Base-by-base conservation (phyloP, 1,284 basidiomycete genomes). In the Quambalaria eucalypti region DNA sequence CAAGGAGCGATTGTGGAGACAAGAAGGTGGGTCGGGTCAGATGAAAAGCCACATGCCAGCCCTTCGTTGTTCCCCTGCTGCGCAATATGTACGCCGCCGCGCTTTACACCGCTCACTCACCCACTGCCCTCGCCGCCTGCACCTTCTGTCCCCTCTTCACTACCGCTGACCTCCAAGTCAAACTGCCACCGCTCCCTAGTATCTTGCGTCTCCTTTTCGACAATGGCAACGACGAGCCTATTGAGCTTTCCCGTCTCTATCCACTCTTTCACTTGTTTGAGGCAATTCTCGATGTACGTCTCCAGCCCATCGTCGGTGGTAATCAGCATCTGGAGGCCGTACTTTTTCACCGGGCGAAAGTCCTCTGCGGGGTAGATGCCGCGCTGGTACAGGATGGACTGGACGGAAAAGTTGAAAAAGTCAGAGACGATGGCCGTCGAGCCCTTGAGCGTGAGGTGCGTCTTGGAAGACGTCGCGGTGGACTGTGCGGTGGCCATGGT, bases 121-220 rank as follows among this genome's bases (percentile, higher is more conserved):
- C 25, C 23, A 4, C 38, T 54, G 25, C 54, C 51, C 44, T 57
- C 44, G 2, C 30, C 25, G 19, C 28, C 58, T 33, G 8, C 39
- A n/a, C 14, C 56, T 50, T 66, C 56, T 39, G 64, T 71, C 49
- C 36, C 36, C n/a, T n/a, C n/a, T n/a, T n/a, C n/a, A 39, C 54
- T 51, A 16, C 44, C 55, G 16, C 81, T 79, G 44, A 92, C 82
- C 69, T 91, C 86, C 69, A 99, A 83, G 77, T 97, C 91, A 77
- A 99, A 98, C 54, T 96, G 91, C 95, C 95, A 99, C 61, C 95
- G 82, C 77, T 99, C 95, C 50, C 96, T 82, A 1, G 92, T 88
- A 58, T 87, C 85, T 47, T 88, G 83, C 16, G 88, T 87, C 71
- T 98, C 93, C 73, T 92, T 90, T 28, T 90, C 88, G 61, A 98